These are phyloP conservation scores for Spatholobus suberectus DNA, from an alignment of 306 rosid species.

Conservation along the genomic window DNA sequence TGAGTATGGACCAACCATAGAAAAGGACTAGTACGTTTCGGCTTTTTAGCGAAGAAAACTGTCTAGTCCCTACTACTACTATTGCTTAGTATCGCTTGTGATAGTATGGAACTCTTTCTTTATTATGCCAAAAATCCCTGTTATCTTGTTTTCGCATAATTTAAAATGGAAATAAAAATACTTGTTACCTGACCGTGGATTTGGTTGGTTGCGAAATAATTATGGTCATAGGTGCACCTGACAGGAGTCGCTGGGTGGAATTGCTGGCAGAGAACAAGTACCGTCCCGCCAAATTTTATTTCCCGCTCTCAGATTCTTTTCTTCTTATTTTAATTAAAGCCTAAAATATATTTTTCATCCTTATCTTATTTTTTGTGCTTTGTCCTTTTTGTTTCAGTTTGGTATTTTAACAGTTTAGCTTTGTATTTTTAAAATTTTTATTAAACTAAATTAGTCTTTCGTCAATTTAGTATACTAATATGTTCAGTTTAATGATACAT, in stretches of 20 bases:
- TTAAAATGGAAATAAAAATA: background rate
- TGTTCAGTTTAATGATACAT: no score
- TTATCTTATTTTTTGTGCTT: no score
- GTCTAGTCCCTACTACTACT: background rate
- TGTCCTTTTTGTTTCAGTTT: no score
- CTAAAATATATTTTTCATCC: no score
- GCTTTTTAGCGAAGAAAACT: background rate
- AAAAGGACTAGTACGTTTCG: background rate
- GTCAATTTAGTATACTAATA: no score
- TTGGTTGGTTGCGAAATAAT: background rate
- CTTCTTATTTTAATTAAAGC: background rate
- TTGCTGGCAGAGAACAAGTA: constrained; percentile 1
- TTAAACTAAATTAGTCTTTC: no score
- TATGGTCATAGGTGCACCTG: background rate
- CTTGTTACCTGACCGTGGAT: background rate
- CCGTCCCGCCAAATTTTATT: background rate
- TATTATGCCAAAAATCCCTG: background rate
- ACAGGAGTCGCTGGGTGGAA: background rate
- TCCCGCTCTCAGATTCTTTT: background rate
- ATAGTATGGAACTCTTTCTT: background rate
- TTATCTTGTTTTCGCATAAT: background rate
- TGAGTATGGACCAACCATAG: constrained; percentile 2
- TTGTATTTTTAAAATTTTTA: no score
- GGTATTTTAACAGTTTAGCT: no score
- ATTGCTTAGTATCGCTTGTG: background rate